Base-by-base conservation (phyloP, 2,329 filamentous ascomycete species). In the Epichloe gansuensis region DNA sequence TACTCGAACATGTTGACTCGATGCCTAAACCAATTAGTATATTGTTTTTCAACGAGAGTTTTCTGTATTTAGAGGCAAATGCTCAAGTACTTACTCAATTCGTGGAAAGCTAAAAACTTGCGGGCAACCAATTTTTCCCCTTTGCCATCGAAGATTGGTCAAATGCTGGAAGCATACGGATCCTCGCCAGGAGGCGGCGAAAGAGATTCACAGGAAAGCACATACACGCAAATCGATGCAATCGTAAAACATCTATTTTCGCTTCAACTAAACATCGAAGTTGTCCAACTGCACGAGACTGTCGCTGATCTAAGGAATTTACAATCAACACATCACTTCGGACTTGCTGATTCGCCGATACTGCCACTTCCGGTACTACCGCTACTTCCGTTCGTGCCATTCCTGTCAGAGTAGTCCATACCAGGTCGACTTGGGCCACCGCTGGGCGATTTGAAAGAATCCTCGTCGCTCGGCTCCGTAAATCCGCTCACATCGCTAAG, bases 401-500 rank as follows among this genome's bases (percentile, higher is more conserved):
- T 58, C 21, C 58, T 48, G 39, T 54, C 45, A n/a, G 44, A 42
- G 39, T 48, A 12, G 28, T 53, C 28, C 11, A 45, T 50, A 35
- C 47, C 56, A 31, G 52, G 54, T 17, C 50, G 48, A 37, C 34
- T 50, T 8, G 34, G 52, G 31, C 46, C 34, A 21, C 42, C 42
- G 7, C 61, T 54, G 13, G 61, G 59, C 13, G 63, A 64, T 34
- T 55, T 57, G 46, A 45, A 38, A n/a, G 61, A 55, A 23, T 77
- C 77, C 45, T 76, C 78, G 47, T 71, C 72, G 58, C 76, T 82
- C 15, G 75, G 80, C 66, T 83, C 79, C 7, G 81, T 85, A 59
- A 84, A 82, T 21, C 81, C 80, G n/a, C 80, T 83, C 3, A 84
- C 70, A 59, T 83, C 77, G 60, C 80, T 83, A 2, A 85, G 75